These are phyloP conservation scores for Asterionellopsis glacialis DNA, from an alignment of 108 stramenopile species.

Conservation along the genomic window DNA sequence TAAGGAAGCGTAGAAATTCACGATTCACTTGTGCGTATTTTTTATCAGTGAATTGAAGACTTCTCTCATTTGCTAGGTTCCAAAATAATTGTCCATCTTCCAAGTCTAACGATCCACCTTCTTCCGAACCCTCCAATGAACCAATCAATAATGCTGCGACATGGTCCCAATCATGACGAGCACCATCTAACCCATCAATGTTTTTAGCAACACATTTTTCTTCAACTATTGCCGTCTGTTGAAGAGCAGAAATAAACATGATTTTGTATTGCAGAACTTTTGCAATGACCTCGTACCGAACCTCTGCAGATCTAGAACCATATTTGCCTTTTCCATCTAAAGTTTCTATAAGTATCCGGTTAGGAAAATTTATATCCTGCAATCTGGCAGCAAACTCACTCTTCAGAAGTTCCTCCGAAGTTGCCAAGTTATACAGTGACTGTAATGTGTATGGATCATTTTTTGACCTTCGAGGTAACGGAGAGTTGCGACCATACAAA, in stretches of 20 bases:
- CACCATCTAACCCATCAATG: slow-evolving; percentile 12
- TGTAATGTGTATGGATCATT: slow-evolving; percentile 37
- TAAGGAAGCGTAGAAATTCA: slow-evolving; percentile 55
- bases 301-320: slow-evolving; percentile 34
- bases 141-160: slow-evolving; percentile 78
- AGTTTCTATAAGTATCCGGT: slow-evolving; percentile 40
- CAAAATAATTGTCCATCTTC: slow-evolving; percentile 73
- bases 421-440: slow-evolving; percentile 58
- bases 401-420: slow-evolving; percentile 41
- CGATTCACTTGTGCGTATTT: slow-evolving; percentile 51
- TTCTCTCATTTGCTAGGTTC: slow-evolving; percentile 59
- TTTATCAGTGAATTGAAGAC: slow-evolving; percentile 64
- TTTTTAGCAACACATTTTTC: slow-evolving; percentile 29
- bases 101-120: slow-evolving; percentile 52
- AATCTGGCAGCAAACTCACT: slow-evolving; percentile 29
- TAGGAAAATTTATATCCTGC: slow-evolving; percentile 45
- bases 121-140: slow-evolving; percentile 60
- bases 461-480: slow-evolving; percentile 31
- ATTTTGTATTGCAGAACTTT: slow-evolving; percentile 56
- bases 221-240: slow-evolving; percentile 43
- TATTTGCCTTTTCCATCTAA: slow-evolving; percentile 57
- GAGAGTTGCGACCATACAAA: slow-evolving; percentile 68
- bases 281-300: slow-evolving; percentile 44
- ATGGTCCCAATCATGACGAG: slow-evolving; percentile 62
- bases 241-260: slow-evolving; percentile 58